Evolutionary conservation across 768 basidiomycete species (phyloP).

Genomic region (Mrakia frigida): DNA sequence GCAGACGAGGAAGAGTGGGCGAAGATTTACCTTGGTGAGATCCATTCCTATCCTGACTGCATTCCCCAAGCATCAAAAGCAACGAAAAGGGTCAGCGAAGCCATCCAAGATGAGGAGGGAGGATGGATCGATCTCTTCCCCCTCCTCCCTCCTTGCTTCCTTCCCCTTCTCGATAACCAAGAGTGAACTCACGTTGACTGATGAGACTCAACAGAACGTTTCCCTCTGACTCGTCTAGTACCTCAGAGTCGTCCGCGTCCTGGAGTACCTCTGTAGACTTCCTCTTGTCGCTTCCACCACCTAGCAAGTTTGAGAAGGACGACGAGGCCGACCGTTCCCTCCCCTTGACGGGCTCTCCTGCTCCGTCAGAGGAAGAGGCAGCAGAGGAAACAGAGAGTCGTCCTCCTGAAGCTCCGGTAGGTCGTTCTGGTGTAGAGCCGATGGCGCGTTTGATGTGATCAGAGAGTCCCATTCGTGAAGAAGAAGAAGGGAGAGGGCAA

Average conservation of each 20-base stretch:
- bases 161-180: slow-evolving; percentile 34
- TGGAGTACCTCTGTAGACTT: slow-evolving; percentile 64
- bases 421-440: slow-evolving; percentile 19
- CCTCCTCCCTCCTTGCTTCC: slow-evolving; percentile 1
- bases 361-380: neutral
- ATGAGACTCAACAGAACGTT: slow-evolving; percentile 82
- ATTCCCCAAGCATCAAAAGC: slow-evolving; percentile 11
- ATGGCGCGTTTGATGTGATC: slow-evolving; percentile 24
- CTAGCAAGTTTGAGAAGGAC: slow-evolving; percentile 12
- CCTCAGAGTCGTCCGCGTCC: slow-evolving; percentile 66
- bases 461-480: slow-evolving; percentile 22
- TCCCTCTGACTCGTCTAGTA: slow-evolving; percentile 90
- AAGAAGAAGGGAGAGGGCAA: neutral
- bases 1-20: no score
- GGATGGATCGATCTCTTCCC: neutral
- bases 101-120: slow-evolving; percentile 40
- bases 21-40: slow-evolving; percentile 66
- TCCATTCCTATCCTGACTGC: slow-evolving; percentile 82
- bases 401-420: neutral
- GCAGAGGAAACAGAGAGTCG: slow-evolving; percentile 3
- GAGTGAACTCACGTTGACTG: slow-evolving; percentile 67
- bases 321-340: slow-evolving; percentile 8
- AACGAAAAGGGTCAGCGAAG: slow-evolving; percentile 21
- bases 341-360: neutral
- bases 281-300: slow-evolving; percentile 56